Conservation (phyloP, 331 rosid genomes). For the Acacia concinna region DNA sequence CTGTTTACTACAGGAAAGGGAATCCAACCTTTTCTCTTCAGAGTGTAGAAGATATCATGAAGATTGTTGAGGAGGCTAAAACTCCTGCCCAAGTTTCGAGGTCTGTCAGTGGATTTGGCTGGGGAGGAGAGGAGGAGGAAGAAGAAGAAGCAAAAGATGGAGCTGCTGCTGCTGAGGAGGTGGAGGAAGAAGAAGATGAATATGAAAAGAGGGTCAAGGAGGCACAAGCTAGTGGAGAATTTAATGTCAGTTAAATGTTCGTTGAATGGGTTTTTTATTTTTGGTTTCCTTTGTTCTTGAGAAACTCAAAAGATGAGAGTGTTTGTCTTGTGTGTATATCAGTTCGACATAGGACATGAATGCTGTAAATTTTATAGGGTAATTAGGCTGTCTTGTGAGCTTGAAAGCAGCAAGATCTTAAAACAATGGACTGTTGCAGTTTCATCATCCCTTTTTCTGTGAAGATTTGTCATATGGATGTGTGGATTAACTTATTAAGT, state of each 20-base stretch:
- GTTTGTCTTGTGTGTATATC: constrained; percentile 16
- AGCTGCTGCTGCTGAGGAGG: neutral
- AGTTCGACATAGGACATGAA: constrained; percentile 28
- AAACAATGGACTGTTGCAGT: neutral
- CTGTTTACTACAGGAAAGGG: constrained; percentile 48
- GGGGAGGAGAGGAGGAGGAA: constrained; percentile 58
- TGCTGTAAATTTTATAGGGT: constrained; percentile 10
- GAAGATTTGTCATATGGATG: too few species aligned
- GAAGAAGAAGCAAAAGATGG: constrained; percentile 32
- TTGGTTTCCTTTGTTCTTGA: constrained; percentile 19
- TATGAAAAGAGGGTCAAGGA: constrained; percentile 65
- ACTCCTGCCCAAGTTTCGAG: constrained; percentile 43
- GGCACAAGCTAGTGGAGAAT: constrained; percentile 65
- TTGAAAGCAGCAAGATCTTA: neutral
- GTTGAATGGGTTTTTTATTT: constrained; percentile 36
- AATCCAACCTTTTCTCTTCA: constrained; percentile 57
- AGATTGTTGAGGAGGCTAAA: constrained; percentile 67
- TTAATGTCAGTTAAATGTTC: constrained; percentile 35
- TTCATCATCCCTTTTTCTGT: too few species aligned
- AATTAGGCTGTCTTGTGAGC: constrained; percentile 2
- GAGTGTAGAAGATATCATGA: constrained; percentile 60
- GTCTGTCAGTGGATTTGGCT: constrained; percentile 48
- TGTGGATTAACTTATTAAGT: too few species aligned
- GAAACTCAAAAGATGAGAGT: neutral
- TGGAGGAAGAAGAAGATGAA: constrained; percentile 47